phyloP scores from a whole-genome alignment of 371 early-diverging fungal genomes.

The Lichtheimia corymbifera region DNA sequence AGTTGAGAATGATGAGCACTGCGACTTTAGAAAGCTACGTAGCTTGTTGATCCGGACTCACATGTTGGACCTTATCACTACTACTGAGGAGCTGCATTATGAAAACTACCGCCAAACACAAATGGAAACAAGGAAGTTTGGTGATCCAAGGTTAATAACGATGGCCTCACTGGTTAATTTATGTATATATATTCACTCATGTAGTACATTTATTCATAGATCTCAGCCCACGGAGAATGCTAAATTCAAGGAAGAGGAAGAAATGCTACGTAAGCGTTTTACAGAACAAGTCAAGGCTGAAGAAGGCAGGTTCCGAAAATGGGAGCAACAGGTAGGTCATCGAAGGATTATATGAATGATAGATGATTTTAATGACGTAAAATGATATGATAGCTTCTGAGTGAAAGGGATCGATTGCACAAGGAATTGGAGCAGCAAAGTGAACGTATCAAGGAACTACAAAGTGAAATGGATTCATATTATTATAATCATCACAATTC shows the following conservation, averaged over 20 bases:
- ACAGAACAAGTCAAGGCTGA: slow-evolving; percentile 93
- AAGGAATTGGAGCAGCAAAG: slow-evolving; percentile 94
- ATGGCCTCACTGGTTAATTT: slow-evolving; percentile 43
- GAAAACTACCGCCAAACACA: slow-evolving; percentile 84
- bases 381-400: slow-evolving; percentile 67
- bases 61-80: slow-evolving; percentile 89
- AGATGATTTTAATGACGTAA: neutral
- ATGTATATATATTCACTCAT: too few relatives aligned
- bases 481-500: slow-evolving; percentile 37
- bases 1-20: slow-evolving; percentile 88
- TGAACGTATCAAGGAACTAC: slow-evolving; percentile 83
- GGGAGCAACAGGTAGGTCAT: slow-evolving; percentile 87
- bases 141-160: slow-evolving; percentile 74
- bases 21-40: slow-evolving; percentile 93
- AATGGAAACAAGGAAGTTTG: slow-evolving; percentile 82
- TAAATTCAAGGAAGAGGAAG: slow-evolving; percentile 83
- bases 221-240: too few relatives aligned
- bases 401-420: slow-evolving; percentile 94
- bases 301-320: slow-evolving; percentile 93
- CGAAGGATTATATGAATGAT: neutral
- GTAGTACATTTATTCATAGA: too few relatives aligned
- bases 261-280: slow-evolving; percentile 84
- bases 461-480: slow-evolving; percentile 70
- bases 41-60: slow-evolving; percentile 90
- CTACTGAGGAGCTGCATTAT: slow-evolving; percentile 90